Conservation (phyloP, 768 basidiomycete species). For the Termitomyces sp. region DNA sequence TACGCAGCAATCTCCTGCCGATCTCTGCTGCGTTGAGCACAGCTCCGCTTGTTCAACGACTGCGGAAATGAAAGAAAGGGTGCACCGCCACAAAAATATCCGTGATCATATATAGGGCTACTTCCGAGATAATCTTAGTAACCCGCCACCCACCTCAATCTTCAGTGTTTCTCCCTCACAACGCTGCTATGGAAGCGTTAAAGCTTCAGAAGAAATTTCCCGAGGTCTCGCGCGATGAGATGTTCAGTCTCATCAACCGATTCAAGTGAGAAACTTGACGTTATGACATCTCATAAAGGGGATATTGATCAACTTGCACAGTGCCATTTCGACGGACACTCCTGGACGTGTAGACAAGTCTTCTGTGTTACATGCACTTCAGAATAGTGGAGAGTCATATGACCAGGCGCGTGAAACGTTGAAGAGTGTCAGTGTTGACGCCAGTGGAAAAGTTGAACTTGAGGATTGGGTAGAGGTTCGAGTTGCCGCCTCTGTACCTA, state of each 20-base stretch:
- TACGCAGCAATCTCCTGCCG: background rate
- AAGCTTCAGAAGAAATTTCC: slow-evolving; percentile 91
- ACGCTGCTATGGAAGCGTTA: slow-evolving; percentile 65
- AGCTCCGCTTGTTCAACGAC: background rate
- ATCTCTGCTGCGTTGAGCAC: slow-evolving; percentile 7
- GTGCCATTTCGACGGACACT: slow-evolving; percentile 70
- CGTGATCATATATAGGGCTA: slow-evolving; percentile 13
- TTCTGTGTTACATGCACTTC: slow-evolving; percentile 71
- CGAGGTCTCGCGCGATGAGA: slow-evolving; percentile 87
- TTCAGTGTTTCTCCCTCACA: background rate
- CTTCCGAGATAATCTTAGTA: slow-evolving; percentile 12
- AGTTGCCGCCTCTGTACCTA: slow-evolving; percentile 9
- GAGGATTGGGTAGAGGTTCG: slow-evolving; percentile 98
- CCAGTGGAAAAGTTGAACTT: slow-evolving; percentile 92
- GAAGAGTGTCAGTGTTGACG: slow-evolving; percentile 91
- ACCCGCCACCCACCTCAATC: slow-evolving; percentile 2
- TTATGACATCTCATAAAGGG: slow-evolving; percentile 1
- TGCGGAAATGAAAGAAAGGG: slow-evolving; percentile 2
- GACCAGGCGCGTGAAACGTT: slow-evolving; percentile 86
- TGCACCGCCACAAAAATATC: slow-evolving; percentile 11
- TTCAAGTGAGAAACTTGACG: slow-evolving; percentile 75
- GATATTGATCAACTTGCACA: slow-evolving; percentile 32
- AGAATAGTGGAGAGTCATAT: slow-evolving; percentile 82
- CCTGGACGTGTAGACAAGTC: slow-evolving; percentile 84
- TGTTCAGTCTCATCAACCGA: slow-evolving; percentile 88